A percentile compares a stretch with the other conserved stretches of the same genome.
Conservation (phyloP, 441 rosid genomes). For the Populus hybrid region DNA sequence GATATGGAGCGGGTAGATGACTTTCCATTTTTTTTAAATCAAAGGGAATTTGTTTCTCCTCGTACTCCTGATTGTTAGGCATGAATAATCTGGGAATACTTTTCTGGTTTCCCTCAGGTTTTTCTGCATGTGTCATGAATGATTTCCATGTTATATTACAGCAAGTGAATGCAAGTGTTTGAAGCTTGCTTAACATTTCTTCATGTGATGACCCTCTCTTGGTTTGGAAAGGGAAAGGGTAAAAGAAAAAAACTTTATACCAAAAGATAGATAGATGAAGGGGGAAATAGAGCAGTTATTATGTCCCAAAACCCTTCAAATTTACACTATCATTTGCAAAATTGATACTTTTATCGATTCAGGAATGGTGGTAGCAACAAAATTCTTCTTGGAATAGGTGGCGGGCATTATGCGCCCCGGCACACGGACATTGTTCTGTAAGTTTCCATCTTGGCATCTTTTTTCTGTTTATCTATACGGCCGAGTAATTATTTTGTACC, state of each 20-base stretch:
- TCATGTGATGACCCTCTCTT: background rate
- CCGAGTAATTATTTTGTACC: background rate
- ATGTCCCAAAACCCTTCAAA: background rate
- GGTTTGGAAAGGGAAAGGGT: background rate
- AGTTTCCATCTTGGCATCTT: constrained; percentile 24
- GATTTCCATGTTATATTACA: background rate
- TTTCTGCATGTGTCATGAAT: background rate
- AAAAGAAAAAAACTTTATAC: background rate
- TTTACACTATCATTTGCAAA: background rate
- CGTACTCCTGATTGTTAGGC: background rate
- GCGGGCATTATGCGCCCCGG: constrained; percentile 85
- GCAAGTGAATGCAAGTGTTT: background rate
- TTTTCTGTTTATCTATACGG: background rate
- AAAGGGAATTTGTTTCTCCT: background rate
- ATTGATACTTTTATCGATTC: background rate
- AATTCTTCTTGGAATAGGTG: constrained; percentile 73
- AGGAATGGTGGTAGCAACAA: constrained; percentile 40
- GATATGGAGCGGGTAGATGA: background rate
- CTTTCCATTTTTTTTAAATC: background rate
- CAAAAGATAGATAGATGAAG: background rate
- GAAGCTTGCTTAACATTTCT: background rate
- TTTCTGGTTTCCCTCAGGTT: background rate
- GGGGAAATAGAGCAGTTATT: background rate
- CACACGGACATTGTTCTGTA: constrained; percentile 78
- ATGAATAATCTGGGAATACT: constrained; percentile 5